These are phyloP conservation scores for Magnaporthales sp. DNA, from an alignment of 2,329 filamentous ascomycete genomes.

Conservation along the genomic window DNA sequence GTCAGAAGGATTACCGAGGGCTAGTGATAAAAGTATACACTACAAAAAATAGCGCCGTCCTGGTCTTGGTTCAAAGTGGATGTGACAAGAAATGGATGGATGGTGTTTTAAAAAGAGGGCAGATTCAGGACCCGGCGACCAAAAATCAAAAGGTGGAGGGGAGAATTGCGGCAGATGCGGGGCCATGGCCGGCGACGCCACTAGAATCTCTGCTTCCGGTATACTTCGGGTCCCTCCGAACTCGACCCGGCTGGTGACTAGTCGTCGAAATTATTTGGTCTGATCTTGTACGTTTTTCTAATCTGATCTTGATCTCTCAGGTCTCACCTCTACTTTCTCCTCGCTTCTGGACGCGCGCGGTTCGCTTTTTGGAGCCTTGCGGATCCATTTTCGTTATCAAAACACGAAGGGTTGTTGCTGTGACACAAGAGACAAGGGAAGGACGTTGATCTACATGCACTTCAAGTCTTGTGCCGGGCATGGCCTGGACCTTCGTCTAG, in stretches of 20 bases:
- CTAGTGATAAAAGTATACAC: neutral
- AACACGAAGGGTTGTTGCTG: neutral
- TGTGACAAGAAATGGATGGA: conserved; percentile 1
- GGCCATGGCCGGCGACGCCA: neutral
- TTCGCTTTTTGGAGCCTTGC: neutral
- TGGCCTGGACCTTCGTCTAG: neutral
- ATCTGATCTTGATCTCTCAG: neutral
- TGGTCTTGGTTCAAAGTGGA: neutral
- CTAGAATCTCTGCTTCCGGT: neutral
- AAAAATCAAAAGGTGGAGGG: neutral
- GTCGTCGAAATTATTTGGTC: neutral
- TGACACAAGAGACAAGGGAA: conserved; percentile 1
- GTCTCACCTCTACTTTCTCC: neutral
- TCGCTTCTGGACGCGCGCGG: neutral
- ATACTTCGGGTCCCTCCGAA: neutral
- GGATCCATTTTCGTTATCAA: neutral
- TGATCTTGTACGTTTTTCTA: too few relatives aligned
- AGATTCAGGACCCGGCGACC: neutral
- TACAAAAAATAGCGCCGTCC: neutral
- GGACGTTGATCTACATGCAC: conserved; percentile 1
- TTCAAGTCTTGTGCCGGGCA: neutral
- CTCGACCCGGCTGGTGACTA: neutral
- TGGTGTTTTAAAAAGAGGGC: neutral
- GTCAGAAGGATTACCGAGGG: neutral
- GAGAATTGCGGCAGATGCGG: neutral